Evolutionary conservation across 768 basidiomycete species (phyloP), one percentile per base, ranked within the genome.

Genomic region (Tulasnella sp.): DNA sequence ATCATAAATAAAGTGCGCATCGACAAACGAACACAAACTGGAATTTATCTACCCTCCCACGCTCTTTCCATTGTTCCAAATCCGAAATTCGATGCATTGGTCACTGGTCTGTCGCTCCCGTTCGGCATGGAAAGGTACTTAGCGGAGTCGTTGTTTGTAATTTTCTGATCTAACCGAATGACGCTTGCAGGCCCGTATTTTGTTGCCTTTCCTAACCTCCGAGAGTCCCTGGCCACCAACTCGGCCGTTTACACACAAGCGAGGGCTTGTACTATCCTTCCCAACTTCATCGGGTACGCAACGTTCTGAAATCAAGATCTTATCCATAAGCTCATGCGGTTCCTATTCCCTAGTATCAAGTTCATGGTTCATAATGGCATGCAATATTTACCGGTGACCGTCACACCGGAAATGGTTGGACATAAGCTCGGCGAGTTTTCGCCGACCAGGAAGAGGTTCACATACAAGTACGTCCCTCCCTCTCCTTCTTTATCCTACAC

Each of bases 341-440:
- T 8, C 60, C 11, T 30, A 17, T 5, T 26, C 41, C 8, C 29
- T 38, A 94, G 92, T 2, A 75, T 94, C 34, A 81, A 83, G 41
- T 97, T 99, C 70, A 74, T 88, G 71, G 90, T 99, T 2, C 93
- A 99, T 73, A 97, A 97, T 65, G 95, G 95, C 34, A 90, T 85
- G 72, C 82, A 89, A 66, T 95, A 91, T 70, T 60, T 85, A 3
- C 93, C 93, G 0, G 85, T 99, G 42, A 72, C 78, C 45, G 78
- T 99, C 64, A 92, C 88, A 3, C 90, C 94, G 70, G 95, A 97
- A 71, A 98, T 98, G 95, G 91, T 99, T 1, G 95, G 95, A 0
- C 94, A 99, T 71, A 99, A 99, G 71, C 73, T 98, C 54, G 95
- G 95, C 55, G 93, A 97, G 76, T 97, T 98, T 71, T 75, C 91